Evolutionary conservation across 805 yeast genomes (phyloP).

Genomic region (Maudiozyma turicensis): DNA sequence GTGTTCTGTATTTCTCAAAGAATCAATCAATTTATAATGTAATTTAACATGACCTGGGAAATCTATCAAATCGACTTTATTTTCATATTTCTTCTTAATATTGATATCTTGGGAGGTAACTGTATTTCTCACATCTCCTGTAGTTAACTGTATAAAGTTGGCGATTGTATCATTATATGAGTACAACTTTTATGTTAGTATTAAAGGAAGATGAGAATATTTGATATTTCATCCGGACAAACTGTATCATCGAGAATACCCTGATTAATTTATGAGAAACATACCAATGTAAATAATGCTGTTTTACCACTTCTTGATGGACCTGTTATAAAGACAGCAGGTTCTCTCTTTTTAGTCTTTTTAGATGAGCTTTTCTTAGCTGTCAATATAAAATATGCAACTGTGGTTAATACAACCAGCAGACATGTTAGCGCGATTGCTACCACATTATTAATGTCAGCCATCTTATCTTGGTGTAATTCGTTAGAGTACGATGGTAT

Average conservation of each 20-base stretch:
- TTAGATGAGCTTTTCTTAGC: not conserved
- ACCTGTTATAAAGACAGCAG: constrained; percentile 57
- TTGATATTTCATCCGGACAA: not conserved
- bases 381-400: not conserved
- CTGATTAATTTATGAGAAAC: not conserved
- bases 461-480: not conserved
- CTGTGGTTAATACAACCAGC: not conserved
- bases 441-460: not conserved
- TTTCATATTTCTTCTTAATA: constrained; percentile 25
- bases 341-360: constrained; percentile 17
- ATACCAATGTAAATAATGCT: constrained; percentile 31
- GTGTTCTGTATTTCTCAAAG: constrained; percentile 32
- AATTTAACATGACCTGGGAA: constrained; percentile 86
- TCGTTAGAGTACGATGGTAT: not conserved
- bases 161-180: not conserved
- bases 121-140: constrained; percentile 27
- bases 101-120: constrained; percentile 48
- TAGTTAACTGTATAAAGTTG: constrained; percentile 19
- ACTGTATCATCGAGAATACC: not conserved
- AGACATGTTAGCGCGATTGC: not conserved
- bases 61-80: constrained; percentile 52
- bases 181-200: not conserved
- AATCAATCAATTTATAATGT: constrained; percentile 42
- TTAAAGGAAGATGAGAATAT: not conserved
- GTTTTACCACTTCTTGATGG: constrained; percentile 63